Evolutionary conservation across 352 stramenopile genomes (phyloP).

Genomic region (Discostella stelligera): DNA sequence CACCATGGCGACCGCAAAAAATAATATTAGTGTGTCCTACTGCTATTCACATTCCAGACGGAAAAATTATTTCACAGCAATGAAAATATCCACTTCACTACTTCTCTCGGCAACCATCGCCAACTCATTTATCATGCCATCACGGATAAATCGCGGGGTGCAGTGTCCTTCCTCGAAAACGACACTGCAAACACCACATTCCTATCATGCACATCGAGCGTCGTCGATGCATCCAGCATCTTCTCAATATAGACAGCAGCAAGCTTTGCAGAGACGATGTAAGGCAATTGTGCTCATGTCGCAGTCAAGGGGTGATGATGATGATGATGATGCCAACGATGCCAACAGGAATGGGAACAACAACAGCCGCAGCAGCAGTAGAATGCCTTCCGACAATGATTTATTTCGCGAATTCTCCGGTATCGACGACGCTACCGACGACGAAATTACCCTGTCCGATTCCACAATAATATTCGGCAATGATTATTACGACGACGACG

Average conservation of each 20-base stretch:
- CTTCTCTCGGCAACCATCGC: conserved; percentile 15
- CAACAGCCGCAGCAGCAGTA: conserved; percentile 1
- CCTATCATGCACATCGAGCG: no score
- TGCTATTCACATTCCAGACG: conserved; percentile 5
- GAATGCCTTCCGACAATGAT: conserved; percentile 43
- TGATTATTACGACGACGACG: conserved; percentile 25
- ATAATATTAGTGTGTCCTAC: background rate
- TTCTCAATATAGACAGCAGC: background rate
- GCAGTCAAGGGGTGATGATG: conserved; percentile 1
- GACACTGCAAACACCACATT: no score
- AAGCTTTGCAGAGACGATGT: background rate
- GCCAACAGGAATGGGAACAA: background rate
- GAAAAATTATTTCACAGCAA: background rate
- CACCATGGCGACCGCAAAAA: no score
- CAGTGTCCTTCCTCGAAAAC: no score
- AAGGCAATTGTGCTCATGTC: background rate
- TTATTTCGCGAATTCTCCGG: conserved; percentile 26
- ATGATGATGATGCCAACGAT: conserved; percentile 15
- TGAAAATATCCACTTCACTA: conserved; percentile 15
- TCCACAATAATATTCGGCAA: conserved; percentile 12
- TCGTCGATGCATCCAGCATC: background rate
- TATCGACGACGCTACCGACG: conserved; percentile 11
- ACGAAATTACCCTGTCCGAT: conserved; percentile 30
- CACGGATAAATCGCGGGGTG: background rate
- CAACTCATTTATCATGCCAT: conserved; percentile 23